These are phyloP conservation scores for Saccharomycopsis microspora DNA, from an alignment of 805 yeast genomes.

Conservation along the genomic window DNA sequence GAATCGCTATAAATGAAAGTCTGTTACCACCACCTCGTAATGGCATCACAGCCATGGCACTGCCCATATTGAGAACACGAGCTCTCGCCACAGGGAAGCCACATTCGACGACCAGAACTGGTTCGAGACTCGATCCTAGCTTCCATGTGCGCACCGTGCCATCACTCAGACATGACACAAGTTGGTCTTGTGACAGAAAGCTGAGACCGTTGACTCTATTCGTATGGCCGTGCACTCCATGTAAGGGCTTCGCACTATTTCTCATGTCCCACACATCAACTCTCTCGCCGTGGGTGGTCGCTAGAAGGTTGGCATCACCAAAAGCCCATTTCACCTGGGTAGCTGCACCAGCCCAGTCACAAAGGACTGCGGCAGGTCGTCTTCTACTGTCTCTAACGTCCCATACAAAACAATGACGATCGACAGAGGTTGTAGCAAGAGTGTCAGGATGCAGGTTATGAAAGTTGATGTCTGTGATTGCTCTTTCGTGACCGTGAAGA, in stretches of 20 bases:
- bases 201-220: slow-evolving; percentile 86
- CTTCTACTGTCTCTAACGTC: slow-evolving; percentile 68
- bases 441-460: slow-evolving; percentile 80
- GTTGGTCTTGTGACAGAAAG: slow-evolving; percentile 50
- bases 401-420: slow-evolving; percentile 82
- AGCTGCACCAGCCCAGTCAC: slow-evolving; percentile 95
- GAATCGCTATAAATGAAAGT: slow-evolving; percentile 21
- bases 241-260: slow-evolving; percentile 65
- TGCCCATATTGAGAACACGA: slow-evolving; percentile 80
- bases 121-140: slow-evolving; percentile 19
- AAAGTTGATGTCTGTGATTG: slow-evolving; percentile 92
- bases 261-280: slow-evolving; percentile 84
- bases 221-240: slow-evolving; percentile 57
- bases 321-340: slow-evolving; percentile 93
- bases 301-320: slow-evolving; percentile 61
- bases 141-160: slow-evolving; percentile 79
- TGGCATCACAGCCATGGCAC: slow-evolving; percentile 84
- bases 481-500: slow-evolving; percentile 82
- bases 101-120: slow-evolving; percentile 22
- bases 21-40: slow-evolving; percentile 65
- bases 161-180: slow-evolving; percentile 83
- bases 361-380: slow-evolving; percentile 62
- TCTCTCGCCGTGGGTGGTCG: slow-evolving; percentile 76
- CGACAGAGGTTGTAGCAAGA: slow-evolving; percentile 88
- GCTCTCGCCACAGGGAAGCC: slow-evolving; percentile 82